Evolutionary conservation across 2,329 filamentous ascomycete species (phyloP).

Genomic region (Monosporascus sp.): DNA sequence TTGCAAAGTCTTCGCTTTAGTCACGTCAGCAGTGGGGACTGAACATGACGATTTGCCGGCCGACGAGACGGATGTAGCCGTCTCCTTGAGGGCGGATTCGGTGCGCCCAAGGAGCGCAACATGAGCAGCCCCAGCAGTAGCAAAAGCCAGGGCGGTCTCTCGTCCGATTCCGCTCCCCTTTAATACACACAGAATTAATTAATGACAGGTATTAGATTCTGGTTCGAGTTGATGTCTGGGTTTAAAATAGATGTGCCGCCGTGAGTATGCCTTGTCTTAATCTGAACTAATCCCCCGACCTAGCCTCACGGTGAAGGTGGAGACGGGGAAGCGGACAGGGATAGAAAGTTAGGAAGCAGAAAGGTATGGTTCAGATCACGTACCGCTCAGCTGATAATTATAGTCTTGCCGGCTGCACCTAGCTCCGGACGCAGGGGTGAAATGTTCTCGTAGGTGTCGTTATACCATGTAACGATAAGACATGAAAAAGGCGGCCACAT

Average conservation of each 20-base stretch:
- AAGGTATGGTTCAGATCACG: background rate
- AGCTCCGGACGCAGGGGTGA: conserved; percentile 2
- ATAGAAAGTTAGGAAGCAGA: no score
- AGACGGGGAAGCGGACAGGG: background rate
- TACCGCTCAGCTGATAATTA: conserved; percentile 3
- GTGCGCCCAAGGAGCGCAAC: conserved; percentile 8
- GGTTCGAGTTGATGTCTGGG: background rate
- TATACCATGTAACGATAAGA: conserved; percentile 2
- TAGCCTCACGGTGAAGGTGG: background rate
- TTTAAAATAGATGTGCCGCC: background rate
- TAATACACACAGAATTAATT: background rate
- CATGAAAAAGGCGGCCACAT: conserved; percentile 5
- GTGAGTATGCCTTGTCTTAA: no score
- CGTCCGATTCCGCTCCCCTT: conserved; percentile 9
- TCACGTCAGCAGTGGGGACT: conserved; percentile 1
- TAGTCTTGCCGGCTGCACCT: conserved; percentile 2
- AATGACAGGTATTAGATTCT: background rate
- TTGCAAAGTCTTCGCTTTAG: background rate
- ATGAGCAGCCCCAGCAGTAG: conserved; percentile 4
- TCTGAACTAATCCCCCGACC: no score
- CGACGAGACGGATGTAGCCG: background rate
- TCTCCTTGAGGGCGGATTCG: conserved; percentile 2
- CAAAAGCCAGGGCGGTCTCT: conserved; percentile 7
- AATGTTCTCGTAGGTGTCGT: conserved; percentile 6
- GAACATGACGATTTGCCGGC: background rate